A percentile compares a stretch with the other conserved stretches of the same genome.
Conservation (phyloP, 2,329 filamentous ascomycete species). For the Fusarium stilboides region DNA sequence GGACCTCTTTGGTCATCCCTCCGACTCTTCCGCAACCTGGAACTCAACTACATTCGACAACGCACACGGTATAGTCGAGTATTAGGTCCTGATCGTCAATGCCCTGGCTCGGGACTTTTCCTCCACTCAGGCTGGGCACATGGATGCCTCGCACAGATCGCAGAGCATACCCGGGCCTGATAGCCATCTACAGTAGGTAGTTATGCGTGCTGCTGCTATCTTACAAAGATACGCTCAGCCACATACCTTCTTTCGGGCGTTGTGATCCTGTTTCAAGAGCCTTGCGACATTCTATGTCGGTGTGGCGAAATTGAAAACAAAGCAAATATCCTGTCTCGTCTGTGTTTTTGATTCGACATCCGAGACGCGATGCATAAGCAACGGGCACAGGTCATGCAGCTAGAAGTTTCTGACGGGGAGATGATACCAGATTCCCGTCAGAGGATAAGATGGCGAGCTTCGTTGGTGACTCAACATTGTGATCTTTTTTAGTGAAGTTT, state of each 20-base stretch:
- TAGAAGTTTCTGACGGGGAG: conserved; percentile 13
- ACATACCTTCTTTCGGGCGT: conserved; percentile 10
- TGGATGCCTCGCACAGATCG: conserved; percentile 6
- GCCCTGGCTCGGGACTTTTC: conserved; percentile 4
- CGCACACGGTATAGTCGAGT: neutral
- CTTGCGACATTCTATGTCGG: conserved; percentile 47
- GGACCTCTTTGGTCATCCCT: conserved; percentile 1
- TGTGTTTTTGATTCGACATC: conserved; percentile 19
- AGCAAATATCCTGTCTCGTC: conserved; percentile 28
- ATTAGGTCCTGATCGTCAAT: neutral
- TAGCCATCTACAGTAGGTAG: neutral
- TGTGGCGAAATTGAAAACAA: conserved; percentile 45
- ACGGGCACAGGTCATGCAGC: conserved; percentile 23
- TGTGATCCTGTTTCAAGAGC: conserved; percentile 8
- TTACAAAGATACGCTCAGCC: conserved; percentile 15
- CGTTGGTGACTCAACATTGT: conserved; percentile 2
- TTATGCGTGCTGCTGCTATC: neutral
- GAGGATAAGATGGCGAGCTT: neutral
- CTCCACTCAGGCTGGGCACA: neutral
- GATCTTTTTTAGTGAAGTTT: neutral
- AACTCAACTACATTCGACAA: neutral
- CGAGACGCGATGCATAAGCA: conserved; percentile 6
- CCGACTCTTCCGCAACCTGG: neutral
- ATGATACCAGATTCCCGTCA: conserved; percentile 2
- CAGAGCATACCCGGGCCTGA: conserved; percentile 5